A percentile compares a stretch with the other conserved stretches of the same genome.
These are phyloP conservation scores for Lipomyces mesembrius DNA, from an alignment of 805 yeast genomes.

Conservation along the genomic window DNA sequence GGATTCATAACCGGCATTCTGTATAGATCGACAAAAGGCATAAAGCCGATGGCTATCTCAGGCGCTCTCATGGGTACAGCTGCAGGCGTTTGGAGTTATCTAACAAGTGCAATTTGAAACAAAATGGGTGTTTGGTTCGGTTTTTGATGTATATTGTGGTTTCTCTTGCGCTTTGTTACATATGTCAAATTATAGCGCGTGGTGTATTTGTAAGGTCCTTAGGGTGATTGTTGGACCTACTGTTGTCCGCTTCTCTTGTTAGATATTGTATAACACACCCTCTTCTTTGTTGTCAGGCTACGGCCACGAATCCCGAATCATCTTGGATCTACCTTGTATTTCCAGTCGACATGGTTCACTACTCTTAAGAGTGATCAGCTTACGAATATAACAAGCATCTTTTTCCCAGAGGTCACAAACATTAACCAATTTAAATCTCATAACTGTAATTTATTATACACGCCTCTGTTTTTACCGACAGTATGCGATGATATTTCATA, in stretches of 20 bases:
- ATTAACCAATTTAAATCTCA: background rate
- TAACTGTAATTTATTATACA: background rate
- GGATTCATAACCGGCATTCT: slow-evolving; percentile 94
- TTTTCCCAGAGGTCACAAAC: background rate
- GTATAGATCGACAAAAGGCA: slow-evolving; percentile 82
- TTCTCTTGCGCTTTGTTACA: background rate
- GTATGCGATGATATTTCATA: background rate
- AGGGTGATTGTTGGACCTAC: background rate
- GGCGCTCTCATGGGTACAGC: slow-evolving; percentile 53
- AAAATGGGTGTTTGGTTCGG: background rate
- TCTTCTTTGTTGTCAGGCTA: slow-evolving; percentile 1
- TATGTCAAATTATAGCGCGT: background rate
- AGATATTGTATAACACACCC: background rate
- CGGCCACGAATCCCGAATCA: background rate
- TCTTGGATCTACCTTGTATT: slow-evolving; percentile 1
- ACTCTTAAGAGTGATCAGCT: background rate
- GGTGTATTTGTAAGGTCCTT: background rate
- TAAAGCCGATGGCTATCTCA: slow-evolving; percentile 85
- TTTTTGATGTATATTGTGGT: slow-evolving; percentile 6
- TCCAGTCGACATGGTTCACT: background rate
- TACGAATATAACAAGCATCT: slow-evolving; percentile 4
- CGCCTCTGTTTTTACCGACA: background rate
- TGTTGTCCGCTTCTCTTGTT: background rate
- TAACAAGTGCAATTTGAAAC: slow-evolving; percentile 18
- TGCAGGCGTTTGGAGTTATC: slow-evolving; percentile 31